Evolutionary conservation across 768 basidiomycete species (phyloP), one percentile per base, ranked within the genome.

Genomic region (Hemileccinum rubropunctum): DNA sequence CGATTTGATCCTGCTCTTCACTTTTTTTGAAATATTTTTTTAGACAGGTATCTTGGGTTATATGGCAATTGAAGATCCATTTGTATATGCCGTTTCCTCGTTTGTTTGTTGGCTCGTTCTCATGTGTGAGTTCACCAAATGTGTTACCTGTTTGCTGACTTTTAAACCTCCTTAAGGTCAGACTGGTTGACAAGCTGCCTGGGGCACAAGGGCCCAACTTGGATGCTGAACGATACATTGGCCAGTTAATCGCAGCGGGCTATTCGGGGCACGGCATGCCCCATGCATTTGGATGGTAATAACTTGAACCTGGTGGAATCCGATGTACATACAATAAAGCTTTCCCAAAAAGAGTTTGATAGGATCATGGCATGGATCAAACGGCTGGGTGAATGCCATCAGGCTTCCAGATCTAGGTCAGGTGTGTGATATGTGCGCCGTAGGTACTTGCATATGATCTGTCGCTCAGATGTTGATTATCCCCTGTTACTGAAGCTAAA

Each of bases 41-140:
- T 35, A 91, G 91, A 88, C 86, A 1, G 91, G 91, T 0, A 88
- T 93, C 38, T 90, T 90, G 88, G 91, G 82, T 0, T 88, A 71
- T 57, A 86, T 89, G 0, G 71, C 69, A 46, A 70, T 69, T 0
- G 70, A 72, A 1, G 83, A 85, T 61, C 89, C 89, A 0, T 81
- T 88, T 46, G 88, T 91, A 59, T 48, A 83, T 49, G 9, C 27
- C 12, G 44, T 13, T 38, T 71, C 5, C 26, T 23, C 23, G 23
- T 23, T 23, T 6, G 23, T 23, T 23, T 6, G 23, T 33, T 21
- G 6, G 0, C 26, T 53, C 15, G n/a, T 23, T 6, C 6, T 23
- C 23, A 23, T 6, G 23, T 23, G 3, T 6, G 23, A 23, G 23
- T 23, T 6, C 23, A 6, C 23, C 23, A 23, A 12, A 12, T 8